Conservation (phyloP, 345 rosid species). For the Citrus medica region DNA sequence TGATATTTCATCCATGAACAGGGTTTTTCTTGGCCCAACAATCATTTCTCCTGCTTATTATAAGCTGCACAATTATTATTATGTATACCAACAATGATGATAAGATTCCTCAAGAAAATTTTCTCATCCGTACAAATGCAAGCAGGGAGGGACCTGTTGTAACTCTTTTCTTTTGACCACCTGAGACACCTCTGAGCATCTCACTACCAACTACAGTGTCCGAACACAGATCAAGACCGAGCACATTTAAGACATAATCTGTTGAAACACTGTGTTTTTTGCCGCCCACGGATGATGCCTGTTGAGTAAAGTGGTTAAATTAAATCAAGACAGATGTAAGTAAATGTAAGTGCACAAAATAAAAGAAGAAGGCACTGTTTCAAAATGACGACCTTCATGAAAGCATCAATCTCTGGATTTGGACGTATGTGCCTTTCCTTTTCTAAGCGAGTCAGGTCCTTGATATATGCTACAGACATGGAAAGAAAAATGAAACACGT, state of each 20-base stretch:
- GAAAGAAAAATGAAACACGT: too few species aligned
- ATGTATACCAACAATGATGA: neutral
- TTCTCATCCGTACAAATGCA: neutral
- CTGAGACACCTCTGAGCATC: constrained; percentile 95
- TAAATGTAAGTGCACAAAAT: neutral
- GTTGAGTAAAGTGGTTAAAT: constrained; percentile 6
- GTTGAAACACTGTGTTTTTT: constrained; percentile 74
- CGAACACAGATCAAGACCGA: constrained; percentile 86
- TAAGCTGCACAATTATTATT: neutral
- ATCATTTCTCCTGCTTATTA: constrained; percentile 58
- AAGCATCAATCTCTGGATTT: constrained; percentile 81
- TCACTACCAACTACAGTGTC: constrained; percentile 88
- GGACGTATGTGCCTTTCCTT: constrained; percentile 68
- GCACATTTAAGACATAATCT: constrained; percentile 79
- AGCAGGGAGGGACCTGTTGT: constrained; percentile 62
- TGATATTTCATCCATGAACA: constrained; percentile 73
- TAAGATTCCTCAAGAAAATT: neutral
- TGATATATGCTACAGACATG: constrained; percentile 17
- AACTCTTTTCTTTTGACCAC: constrained; percentile 92
- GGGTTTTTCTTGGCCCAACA: constrained; percentile 58
- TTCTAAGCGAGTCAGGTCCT: constrained; percentile 65
- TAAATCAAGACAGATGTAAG: neutral
- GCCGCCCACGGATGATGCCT: constrained; percentile 85
- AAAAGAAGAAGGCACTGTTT: neutral
- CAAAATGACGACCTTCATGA: constrained; percentile 68